Evolutionary conservation across 495 filamentous ascomycete genomes (phyloP).

Genomic region (Talaromyces nanjingensis): DNA sequence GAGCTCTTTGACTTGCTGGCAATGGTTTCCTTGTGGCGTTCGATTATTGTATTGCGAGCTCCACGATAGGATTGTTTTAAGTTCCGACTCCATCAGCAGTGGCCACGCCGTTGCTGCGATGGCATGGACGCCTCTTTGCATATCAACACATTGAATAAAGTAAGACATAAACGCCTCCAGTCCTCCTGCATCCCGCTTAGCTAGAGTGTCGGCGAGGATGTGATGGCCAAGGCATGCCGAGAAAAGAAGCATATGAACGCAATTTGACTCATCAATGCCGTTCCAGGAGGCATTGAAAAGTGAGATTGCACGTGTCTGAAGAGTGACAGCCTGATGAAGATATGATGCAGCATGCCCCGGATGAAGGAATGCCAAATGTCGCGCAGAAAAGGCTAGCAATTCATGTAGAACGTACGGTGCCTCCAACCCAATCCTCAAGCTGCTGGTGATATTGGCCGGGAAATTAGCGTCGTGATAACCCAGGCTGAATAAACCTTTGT

Average conservation of each 20-base stretch:
- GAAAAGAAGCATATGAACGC: slow-evolving; percentile 33
- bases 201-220: slow-evolving; percentile 30
- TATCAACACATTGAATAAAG: slow-evolving; percentile 27
- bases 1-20: slow-evolving; percentile 10
- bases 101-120: slow-evolving; percentile 21
- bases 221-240: slow-evolving; percentile 31
- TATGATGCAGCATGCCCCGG: slow-evolving; percentile 25
- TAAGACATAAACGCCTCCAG: slow-evolving; percentile 19
- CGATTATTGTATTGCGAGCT: slow-evolving; percentile 17
- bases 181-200: slow-evolving; percentile 12
- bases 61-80: slow-evolving; percentile 13
- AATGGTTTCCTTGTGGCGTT: neutral
- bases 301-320: slow-evolving; percentile 35
- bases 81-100: slow-evolving; percentile 11
- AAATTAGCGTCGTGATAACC: neutral
- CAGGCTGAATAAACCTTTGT: slow-evolving; percentile 11
- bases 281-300: slow-evolving; percentile 30
- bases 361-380: slow-evolving; percentile 29
- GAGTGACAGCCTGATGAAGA: slow-evolving; percentile 32
- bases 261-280: slow-evolving; percentile 18
- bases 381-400: slow-evolving; percentile 34
- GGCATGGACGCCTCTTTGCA: slow-evolving; percentile 33
- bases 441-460: neutral
- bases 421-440: slow-evolving; percentile 12
- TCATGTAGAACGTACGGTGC: slow-evolving; percentile 35